Evolutionary conservation across 2,329 filamentous ascomycete species (phyloP).

Genomic region (Hypoxylon sp.): DNA sequence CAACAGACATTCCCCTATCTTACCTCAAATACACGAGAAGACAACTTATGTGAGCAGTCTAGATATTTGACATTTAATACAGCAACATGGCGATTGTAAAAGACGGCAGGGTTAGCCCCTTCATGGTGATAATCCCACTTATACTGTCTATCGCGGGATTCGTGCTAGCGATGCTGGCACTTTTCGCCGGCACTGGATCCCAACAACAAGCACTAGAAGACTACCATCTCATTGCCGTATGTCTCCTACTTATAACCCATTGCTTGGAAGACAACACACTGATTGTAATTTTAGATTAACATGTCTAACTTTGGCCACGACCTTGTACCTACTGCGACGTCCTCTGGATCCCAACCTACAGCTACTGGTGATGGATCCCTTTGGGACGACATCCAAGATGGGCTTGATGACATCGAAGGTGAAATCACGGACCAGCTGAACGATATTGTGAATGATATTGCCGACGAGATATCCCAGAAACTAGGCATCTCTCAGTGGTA

Average conservation of each 20-base stretch:
- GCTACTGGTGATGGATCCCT: conserved; percentile 46
- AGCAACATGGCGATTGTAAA: conserved; percentile 22
- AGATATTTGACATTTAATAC: neutral
- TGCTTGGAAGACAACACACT: conserved; percentile 4
- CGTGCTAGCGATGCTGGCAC: conserved; percentile 56
- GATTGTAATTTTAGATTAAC: conserved; percentile 56
- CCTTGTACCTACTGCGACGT: conserved; percentile 53
- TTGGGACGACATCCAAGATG: conserved; percentile 48
- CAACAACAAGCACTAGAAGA: conserved; percentile 57
- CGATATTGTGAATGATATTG: conserved; percentile 58
- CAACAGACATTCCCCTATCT: neutral
- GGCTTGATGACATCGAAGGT: conserved; percentile 47
- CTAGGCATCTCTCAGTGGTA: conserved; percentile 68
- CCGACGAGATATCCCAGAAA: conserved; percentile 59
- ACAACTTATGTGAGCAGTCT: conserved; percentile 5
- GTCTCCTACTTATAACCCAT: conserved; percentile 27
- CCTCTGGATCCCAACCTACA: conserved; percentile 47
- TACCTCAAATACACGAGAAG: neutral
- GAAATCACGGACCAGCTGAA: conserved; percentile 58
- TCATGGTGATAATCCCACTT: conserved; percentile 53
- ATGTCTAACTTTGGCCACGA: conserved; percentile 60
- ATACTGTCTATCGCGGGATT: conserved; percentile 56
- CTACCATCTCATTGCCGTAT: conserved; percentile 58
- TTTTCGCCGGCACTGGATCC: conserved; percentile 58
- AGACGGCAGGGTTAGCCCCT: conserved; percentile 37